Evolutionary conservation across 345 rosid genomes (phyloP).

Genomic region (Dipteronia sinensis): DNA sequence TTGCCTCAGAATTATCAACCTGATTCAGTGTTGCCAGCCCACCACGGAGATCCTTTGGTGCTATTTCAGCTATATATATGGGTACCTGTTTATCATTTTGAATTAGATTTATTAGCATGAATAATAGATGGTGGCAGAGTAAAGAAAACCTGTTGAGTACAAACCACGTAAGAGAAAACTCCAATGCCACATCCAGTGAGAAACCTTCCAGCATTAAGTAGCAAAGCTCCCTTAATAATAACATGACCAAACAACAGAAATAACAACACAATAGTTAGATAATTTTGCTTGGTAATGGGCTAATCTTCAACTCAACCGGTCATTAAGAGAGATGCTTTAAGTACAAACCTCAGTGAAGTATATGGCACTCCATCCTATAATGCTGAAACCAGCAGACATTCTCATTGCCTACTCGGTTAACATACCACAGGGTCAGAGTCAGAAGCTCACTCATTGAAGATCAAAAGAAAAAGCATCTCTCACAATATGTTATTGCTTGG

Average conservation of each 20-base stretch:
- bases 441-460: slow-evolving; percentile 1
- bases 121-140: neutral
- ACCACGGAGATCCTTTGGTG: slow-evolving; percentile 85
- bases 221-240: slow-evolving; percentile 49
- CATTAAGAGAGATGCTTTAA: neutral
- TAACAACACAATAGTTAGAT: neutral
- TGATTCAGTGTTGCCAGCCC: slow-evolving; percentile 81
- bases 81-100: slow-evolving; percentile 55
- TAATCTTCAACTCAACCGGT: neutral
- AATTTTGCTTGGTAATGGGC: no score
- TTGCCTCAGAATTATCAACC: slow-evolving; percentile 1
- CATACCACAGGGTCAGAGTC: neutral
- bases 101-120: neutral
- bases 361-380: slow-evolving; percentile 74
- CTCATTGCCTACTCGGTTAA: slow-evolving; percentile 67
- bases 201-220: slow-evolving; percentile 79
- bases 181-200: slow-evolving; percentile 87
- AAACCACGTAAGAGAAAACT: slow-evolving; percentile 83
- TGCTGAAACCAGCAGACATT: slow-evolving; percentile 67
- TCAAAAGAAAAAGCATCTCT: neutral
- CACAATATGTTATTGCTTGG: neutral
- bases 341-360: slow-evolving; percentile 58
- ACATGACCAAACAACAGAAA: neutral
- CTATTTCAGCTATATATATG: slow-evolving; percentile 80
- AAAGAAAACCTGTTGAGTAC: neutral